Evolutionary conservation across 1,139 yeast genomes (phyloP).

Genomic region (Hemisphaericaspora xylanilytica): DNA sequence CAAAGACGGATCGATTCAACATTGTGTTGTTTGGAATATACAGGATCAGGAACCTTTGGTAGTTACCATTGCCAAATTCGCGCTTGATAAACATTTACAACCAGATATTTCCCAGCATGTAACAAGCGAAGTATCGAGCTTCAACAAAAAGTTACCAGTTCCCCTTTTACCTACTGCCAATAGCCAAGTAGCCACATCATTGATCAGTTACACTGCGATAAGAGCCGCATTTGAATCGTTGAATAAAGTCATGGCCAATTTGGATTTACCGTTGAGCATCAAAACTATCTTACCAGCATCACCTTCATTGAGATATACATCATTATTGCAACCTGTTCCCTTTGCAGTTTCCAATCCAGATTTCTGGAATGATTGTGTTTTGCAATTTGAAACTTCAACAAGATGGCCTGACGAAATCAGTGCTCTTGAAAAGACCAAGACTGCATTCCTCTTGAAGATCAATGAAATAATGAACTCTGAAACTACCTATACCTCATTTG

Average conservation of each 20-base stretch:
- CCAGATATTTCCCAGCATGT: constrained; percentile 44
- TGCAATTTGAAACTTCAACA: constrained; percentile 87
- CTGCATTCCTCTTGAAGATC: constrained; percentile 80
- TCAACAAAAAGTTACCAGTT: constrained; percentile 54
- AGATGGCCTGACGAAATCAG: constrained; percentile 93
- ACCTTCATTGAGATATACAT: constrained; percentile 68
- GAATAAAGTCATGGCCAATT: constrained; percentile 48
- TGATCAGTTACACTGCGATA: constrained; percentile 53
- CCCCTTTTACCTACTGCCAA: constrained; percentile 59
- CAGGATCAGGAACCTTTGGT: constrained; percentile 63
- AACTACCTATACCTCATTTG: constrained; percentile 53
- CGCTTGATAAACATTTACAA: constrained; percentile 61
- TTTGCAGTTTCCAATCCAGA: constrained; percentile 76
- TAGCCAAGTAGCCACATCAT: constrained; percentile 51
- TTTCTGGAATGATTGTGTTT: constrained; percentile 72
- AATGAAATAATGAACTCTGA: constrained; percentile 55
- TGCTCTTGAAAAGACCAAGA: constrained; percentile 84
- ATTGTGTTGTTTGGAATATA: constrained; percentile 83
- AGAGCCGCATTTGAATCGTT: constrained; percentile 66
- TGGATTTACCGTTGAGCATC: constrained; percentile 70
- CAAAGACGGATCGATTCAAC: constrained; percentile 83
- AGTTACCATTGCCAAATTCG: constrained; percentile 61
- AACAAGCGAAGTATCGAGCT: constrained; percentile 37
- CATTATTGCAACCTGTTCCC: constrained; percentile 78
- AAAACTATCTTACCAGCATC: constrained; percentile 74